phyloP scores from a whole-genome alignment of 352 stramenopile species.

The Globisporangium yorkense region DNA sequence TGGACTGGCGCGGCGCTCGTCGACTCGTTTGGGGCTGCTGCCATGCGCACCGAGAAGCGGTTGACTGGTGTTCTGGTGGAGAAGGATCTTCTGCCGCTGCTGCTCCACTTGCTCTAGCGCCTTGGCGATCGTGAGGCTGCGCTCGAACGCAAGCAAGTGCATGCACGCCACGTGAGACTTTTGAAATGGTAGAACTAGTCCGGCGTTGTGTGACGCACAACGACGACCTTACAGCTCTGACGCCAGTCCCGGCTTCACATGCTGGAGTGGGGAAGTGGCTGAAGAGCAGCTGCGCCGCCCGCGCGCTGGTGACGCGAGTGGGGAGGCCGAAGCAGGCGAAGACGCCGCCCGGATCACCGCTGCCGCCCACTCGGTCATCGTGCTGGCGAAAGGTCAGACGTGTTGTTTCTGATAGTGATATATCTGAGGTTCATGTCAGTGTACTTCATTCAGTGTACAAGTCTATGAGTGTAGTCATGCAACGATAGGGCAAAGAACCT shows the following conservation, averaged over 20 bases:
- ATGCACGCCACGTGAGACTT: neutral
- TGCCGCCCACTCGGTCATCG: slow-evolving; percentile 1
- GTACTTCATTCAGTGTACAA: too few relatives aligned
- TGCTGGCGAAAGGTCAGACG: too few relatives aligned
- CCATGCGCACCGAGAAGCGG: slow-evolving; percentile 5
- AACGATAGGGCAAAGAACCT: too few relatives aligned
- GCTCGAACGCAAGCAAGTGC: neutral
- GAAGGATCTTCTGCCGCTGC: slow-evolving; percentile 27
- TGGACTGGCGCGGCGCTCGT: neutral
- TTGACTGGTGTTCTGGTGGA: slow-evolving; percentile 20
- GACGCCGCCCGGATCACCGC: neutral
- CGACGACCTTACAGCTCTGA: slow-evolving; percentile 8
- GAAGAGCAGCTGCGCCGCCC: neutral
- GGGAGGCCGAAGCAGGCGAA: neutral
- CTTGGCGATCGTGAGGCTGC: slow-evolving; percentile 28
- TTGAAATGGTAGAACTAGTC: neutral
- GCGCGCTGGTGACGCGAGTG: neutral
- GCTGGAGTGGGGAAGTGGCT: neutral
- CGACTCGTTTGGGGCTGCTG: slow-evolving; percentile 2
- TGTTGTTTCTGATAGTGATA: neutral
- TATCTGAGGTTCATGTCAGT: neutral
- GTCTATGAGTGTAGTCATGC: too few relatives aligned
- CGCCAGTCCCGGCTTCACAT: slow-evolving; percentile 9
- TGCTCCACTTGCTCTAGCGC: slow-evolving; percentile 30
- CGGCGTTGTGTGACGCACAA: slow-evolving; percentile 13